Percentiles rank a stretch among this genome's conserved stretches.
Conservation (phyloP, 768 basidiomycete species). For the Chlorophyllum brunneum region DNA sequence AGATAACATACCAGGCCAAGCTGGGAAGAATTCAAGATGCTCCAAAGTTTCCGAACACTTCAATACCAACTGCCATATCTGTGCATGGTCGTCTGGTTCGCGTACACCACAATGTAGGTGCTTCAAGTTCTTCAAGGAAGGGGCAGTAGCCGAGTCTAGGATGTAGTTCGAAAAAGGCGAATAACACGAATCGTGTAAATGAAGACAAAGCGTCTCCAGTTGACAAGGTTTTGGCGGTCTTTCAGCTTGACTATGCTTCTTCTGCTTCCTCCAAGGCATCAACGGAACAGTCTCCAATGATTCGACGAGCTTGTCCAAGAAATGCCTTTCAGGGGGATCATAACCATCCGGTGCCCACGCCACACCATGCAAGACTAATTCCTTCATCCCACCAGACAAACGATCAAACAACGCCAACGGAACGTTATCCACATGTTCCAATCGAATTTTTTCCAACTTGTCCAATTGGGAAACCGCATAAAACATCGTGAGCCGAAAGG, state of each 20-base stretch:
- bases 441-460: background rate
- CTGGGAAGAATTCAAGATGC: background rate
- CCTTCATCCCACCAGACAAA: background rate
- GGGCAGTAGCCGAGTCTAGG: background rate
- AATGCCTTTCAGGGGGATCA: background rate
- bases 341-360: constrained; percentile 5
- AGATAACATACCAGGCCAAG: background rate
- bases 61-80: background rate
- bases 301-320: background rate
- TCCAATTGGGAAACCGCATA: background rate
- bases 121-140: background rate
- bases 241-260: background rate
- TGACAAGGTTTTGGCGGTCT: background rate
- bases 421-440: constrained; percentile 2
- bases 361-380: background rate
- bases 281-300: background rate
- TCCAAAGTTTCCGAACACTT: background rate
- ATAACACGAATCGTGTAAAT: background rate
- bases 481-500: background rate
- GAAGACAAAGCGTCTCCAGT: background rate
- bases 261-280: background rate
- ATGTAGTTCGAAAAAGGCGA: background rate
- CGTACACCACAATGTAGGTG: background rate
- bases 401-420: background rate
- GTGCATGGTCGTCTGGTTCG: background rate